Evolutionary conservation across 768 basidiomycete species (phyloP).

Genomic region (Mycena maculata): DNA sequence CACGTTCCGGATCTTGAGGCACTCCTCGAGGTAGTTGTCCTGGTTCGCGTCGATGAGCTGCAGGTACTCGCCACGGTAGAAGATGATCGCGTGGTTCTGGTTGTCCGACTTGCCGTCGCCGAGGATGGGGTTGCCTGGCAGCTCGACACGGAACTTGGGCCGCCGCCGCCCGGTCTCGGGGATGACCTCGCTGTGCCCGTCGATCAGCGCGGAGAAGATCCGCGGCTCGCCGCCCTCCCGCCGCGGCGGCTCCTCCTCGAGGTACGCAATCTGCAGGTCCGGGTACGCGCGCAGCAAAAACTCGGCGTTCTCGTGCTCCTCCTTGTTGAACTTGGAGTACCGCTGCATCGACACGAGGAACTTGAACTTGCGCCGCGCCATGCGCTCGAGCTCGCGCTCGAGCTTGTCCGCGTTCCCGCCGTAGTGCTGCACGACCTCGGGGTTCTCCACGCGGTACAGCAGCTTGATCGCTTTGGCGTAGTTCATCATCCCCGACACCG

Average conservation of each 20-base stretch:
- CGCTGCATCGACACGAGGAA: conserved; percentile 99
- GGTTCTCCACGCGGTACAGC: conserved; percentile 98
- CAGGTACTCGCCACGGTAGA: conserved; percentile 98
- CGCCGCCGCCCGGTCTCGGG: conserved; percentile 88
- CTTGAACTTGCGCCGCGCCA: conserved; percentile 99
- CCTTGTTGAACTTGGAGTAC: conserved; percentile 99
- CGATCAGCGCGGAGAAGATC: conserved; percentile 96
- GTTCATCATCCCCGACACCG: conserved; percentile 99
- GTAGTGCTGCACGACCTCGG: conserved; percentile 97
- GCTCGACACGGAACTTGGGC: conserved; percentile 98
- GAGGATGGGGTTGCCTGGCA: conserved; percentile 98
- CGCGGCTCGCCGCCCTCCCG: conserved; percentile 97
- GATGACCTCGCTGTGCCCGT: conserved; percentile 96
- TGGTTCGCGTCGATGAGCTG: conserved; percentile 99
- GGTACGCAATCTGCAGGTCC: conserved; percentile 97
- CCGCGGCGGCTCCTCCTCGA: conserved; percentile 94
- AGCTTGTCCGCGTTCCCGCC: conserved; percentile 98
- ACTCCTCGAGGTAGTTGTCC: conserved; percentile 99
- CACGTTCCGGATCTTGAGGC: conserved; percentile 97
- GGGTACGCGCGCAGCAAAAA: conserved; percentile 98
- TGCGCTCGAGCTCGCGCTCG: conserved; percentile 95
- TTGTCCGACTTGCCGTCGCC: conserved; percentile 99
- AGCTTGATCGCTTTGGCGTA: conserved; percentile 99
- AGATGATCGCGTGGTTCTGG: conserved; percentile 99
- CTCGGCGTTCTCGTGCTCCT: conserved; percentile 99